Conservation (phyloP, 768 basidiomycete species). For the Suillus plorans region DNA sequence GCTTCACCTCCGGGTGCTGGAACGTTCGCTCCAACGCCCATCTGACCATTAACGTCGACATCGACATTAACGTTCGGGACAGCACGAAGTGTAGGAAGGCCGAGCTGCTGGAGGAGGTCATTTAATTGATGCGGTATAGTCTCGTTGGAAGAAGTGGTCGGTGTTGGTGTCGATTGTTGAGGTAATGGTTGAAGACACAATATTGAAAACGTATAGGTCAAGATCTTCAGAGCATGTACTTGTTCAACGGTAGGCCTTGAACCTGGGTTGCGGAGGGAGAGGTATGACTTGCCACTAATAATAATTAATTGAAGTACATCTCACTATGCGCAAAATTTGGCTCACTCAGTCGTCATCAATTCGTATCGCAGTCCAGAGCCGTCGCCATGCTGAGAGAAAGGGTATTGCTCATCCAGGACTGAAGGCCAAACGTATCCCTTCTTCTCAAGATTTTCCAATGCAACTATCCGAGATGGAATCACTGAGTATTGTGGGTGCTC, state of each 20-base stretch:
- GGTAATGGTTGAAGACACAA: conserved; percentile 49
- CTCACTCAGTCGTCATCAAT: conserved; percentile 29
- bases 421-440: conserved; percentile 44
- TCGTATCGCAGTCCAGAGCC: conserved; percentile 35
- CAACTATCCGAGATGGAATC: conserved; percentile 3
- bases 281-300: conserved; percentile 41
- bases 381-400: conserved; percentile 17
- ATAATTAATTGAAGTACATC: conserved; percentile 7
- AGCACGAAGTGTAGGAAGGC: conserved; percentile 51
- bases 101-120: conserved; percentile 61
- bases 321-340: conserved; percentile 5
- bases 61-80: conserved; percentile 27
- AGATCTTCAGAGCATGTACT: conserved; percentile 46
- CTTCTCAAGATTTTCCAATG: conserved; percentile 30
- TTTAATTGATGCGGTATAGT: conserved; percentile 55
- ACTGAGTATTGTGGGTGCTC: background rate
- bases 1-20: conserved; percentile 29
- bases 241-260: conserved; percentile 58
- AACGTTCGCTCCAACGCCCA: conserved; percentile 14
- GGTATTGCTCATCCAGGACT: conserved; percentile 39
- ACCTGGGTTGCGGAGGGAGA: conserved; percentile 47
- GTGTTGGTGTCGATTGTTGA: conserved; percentile 27
- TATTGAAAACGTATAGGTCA: conserved; percentile 47
- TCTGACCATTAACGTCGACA: conserved; percentile 14
- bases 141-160: conserved; percentile 21